Percentiles rank a stretch among this genome's conserved stretches.
These are phyloP conservation scores for Hippophae rhamnoides DNA, from an alignment of 306 rosid species.

Conservation along the genomic window DNA sequence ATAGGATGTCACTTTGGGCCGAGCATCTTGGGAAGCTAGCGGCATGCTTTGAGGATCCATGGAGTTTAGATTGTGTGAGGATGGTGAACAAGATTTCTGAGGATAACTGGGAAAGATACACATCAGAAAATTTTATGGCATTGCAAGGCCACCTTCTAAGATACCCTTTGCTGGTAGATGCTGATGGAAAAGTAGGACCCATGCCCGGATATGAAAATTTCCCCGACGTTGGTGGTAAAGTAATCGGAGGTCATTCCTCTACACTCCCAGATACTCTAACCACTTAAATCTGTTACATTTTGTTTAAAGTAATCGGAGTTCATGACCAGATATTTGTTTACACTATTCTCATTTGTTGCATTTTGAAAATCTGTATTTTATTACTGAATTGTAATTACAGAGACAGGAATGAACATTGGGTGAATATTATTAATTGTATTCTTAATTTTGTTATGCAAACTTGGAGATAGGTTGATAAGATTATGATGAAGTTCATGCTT, in stretches of 20 bases:
- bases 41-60: constrained; percentile 48
- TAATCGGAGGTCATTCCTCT: constrained; percentile 42
- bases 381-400: no score
- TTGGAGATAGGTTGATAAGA: no score
- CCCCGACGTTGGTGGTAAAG: constrained; percentile 80
- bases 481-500: no score
- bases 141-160: constrained; percentile 73
- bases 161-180: constrained; percentile 63
- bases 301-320: no score
- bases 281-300: constrained; percentile 25
- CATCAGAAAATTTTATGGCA: constrained; percentile 28
- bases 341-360: no score
- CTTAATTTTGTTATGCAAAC: no score
- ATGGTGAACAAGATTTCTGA: constrained; percentile 54
- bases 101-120: constrained; percentile 49
- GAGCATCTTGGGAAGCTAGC: constrained; percentile 69
- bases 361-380: no score
- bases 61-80: constrained; percentile 56
- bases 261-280: constrained; percentile 69
- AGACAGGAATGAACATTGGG: no score
- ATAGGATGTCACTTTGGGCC: constrained; percentile 82
- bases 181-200: constrained; percentile 44
- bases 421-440: no score
- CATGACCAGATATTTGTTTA: no score
- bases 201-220: constrained; percentile 48